Conservation (phyloP, 2,329 filamentous ascomycete species). For the Cordyceps pruinosa region DNA sequence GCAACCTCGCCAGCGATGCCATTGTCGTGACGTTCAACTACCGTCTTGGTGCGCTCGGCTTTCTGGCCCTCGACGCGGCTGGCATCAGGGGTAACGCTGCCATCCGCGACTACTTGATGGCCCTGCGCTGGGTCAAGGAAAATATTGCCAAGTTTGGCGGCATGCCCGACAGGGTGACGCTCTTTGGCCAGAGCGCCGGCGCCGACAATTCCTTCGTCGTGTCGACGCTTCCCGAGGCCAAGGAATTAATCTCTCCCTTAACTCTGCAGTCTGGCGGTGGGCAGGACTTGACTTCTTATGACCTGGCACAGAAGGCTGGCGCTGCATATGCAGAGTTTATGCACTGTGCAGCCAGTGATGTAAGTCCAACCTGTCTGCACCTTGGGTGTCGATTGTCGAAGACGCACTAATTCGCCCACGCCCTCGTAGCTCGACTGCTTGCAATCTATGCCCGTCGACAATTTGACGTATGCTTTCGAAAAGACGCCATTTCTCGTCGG, state of each 20-base stretch:
- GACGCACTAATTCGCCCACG: neutral
- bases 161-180: neutral
- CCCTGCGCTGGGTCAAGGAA: neutral
- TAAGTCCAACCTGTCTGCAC: neutral
- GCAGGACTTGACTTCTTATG: conserved; percentile 2
- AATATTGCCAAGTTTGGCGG: conserved; percentile 10
- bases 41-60: conserved; percentile 31
- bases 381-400: neutral
- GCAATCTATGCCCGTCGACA: neutral
- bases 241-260: conserved; percentile 17
- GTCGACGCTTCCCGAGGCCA: neutral
- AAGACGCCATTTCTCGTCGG: neutral
- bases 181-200: conserved; percentile 5
- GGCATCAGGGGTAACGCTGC: conserved; percentile 16
- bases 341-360: conserved; percentile 11
- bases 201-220: neutral
- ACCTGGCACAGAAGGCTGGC: conserved; percentile 12
- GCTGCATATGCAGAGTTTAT: conserved; percentile 14
- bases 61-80: conserved; percentile 15
- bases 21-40: conserved; percentile 35
- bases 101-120: neutral
- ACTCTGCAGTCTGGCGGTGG: conserved; percentile 16
- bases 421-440: neutral
- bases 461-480: neutral
- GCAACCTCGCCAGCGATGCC: conserved; percentile 22